Evolutionary conservation across 495 filamentous ascomycete genomes (phyloP), one percentile per base, ranked within the genome.

Genomic region (Pyronema omphalodes): DNA sequence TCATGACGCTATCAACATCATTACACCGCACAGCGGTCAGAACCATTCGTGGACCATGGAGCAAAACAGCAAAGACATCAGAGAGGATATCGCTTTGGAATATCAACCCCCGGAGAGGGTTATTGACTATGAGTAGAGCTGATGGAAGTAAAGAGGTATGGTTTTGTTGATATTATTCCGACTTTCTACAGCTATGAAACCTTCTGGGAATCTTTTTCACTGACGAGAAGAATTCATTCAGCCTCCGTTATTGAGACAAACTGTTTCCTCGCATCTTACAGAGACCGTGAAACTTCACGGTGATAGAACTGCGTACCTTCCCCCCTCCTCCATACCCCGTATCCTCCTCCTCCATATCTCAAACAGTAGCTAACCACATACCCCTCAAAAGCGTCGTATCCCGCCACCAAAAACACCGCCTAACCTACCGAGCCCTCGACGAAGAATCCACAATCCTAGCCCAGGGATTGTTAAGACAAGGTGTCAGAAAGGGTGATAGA

Each of bases 401-500:
- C 3, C 73, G 71, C 41, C 80, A 84, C 56, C 82, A 78, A 69
- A 77, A 72, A 58, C 68, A 58, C 56, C 68, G 75, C 17, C 66
- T 86, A 18, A 88, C 81, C 3, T 98, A 94, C 66, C 69, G 79
- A 29, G 69, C 68, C 6, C 76, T 98, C 9, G 83, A 95, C 64
- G 66, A 69, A 5, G 74, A 77, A 48, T 94, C 87, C 60, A 89
- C 86, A 70, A 70, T 74, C 0, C 71, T 98, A 17, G 84, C 88
- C 0, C 71, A 76, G 23, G 88, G 87, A 0, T 67, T 95, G 11
- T 67, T 75, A 35, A 79, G 79, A 0, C 70, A 81, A 1, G 88
- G 88, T 1, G 86, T 95, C 1, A 72, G 71, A 56, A 94, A 86
- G 61, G 88, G 88, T 1, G 85, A 93, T 59, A 73, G 88, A 18